Percentiles rank a stretch among this genome's conserved stretches.
phyloP scores from a whole-genome alignment of 805 yeast species.

The Barnettozyma sucrosica region DNA sequence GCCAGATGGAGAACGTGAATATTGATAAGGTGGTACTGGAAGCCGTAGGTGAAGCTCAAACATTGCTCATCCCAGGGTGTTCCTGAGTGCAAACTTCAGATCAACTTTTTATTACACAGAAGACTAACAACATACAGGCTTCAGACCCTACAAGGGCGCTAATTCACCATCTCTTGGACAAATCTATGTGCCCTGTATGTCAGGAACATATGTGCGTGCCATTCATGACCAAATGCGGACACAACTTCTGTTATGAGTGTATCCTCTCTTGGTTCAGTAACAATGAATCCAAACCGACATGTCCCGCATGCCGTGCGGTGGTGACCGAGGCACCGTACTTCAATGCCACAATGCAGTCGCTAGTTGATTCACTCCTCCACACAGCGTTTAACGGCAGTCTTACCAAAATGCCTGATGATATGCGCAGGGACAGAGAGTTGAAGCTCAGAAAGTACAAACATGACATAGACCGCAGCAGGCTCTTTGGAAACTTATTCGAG shows the following conservation, averaged over 20 bases:
- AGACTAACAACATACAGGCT: slow-evolving; percentile 9
- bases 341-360: slow-evolving; percentile 26
- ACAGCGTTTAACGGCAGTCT: background rate
- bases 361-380: background rate
- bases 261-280: slow-evolving; percentile 55
- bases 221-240: slow-evolving; percentile 61
- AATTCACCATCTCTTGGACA: slow-evolving; percentile 23
- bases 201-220: slow-evolving; percentile 67
- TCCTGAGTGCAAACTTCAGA: background rate
- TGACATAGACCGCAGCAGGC: slow-evolving; percentile 33
- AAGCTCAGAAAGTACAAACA: slow-evolving; percentile 31
- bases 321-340: slow-evolving; percentile 45
- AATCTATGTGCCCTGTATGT: slow-evolving; percentile 53
- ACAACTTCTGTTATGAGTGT: slow-evolving; percentile 67
- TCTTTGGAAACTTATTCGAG: slow-evolving; percentile 45
- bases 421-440: slow-evolving; percentile 21
- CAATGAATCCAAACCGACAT: slow-evolving; percentile 37
- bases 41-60: background rate
- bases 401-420: slow-evolving; percentile 1
- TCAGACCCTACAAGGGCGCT: slow-evolving; percentile 11
- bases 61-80: background rate
- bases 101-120: background rate
- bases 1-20: background rate
- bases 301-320: slow-evolving; percentile 61
- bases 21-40: background rate